Conservation (phyloP, 768 basidiomycete genomes). For the Boletus reticuloceps region DNA sequence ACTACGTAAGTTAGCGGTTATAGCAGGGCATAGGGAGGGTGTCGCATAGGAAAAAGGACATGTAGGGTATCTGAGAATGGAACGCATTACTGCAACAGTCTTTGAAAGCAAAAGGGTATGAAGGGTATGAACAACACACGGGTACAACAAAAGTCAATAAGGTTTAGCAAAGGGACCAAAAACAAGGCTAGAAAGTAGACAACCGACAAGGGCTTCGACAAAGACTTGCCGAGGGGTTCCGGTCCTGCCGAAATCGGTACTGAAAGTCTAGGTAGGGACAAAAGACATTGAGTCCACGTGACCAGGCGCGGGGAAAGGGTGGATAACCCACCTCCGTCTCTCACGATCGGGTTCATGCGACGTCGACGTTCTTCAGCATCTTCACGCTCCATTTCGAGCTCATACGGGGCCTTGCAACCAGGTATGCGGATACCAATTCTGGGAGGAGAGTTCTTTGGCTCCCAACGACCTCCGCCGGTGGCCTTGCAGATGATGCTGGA, state of each 20-base stretch:
- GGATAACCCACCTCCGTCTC: slow-evolving; percentile 45
- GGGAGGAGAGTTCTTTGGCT: slow-evolving; percentile 53
- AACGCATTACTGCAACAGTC: neutral
- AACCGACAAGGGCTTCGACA: slow-evolving; percentile 48
- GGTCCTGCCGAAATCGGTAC: slow-evolving; percentile 55
- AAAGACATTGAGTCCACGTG: slow-evolving; percentile 2
- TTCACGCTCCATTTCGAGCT: slow-evolving; percentile 67
- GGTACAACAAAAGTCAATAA: slow-evolving; percentile 26
- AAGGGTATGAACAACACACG: slow-evolving; percentile 17
- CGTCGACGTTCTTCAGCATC: slow-evolving; percentile 51
- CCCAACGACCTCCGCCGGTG: slow-evolving; percentile 78
- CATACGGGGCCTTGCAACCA: slow-evolving; percentile 64
- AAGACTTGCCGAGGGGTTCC: slow-evolving; percentile 41
- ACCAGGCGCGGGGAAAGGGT: neutral
- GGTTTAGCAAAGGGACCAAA: slow-evolving; percentile 6
- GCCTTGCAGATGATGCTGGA: slow-evolving; percentile 72
- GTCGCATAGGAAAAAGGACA: slow-evolving; percentile 14
- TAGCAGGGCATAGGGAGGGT: slow-evolving; percentile 15
- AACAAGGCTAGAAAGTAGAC: slow-evolving; percentile 53
- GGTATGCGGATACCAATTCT: slow-evolving; percentile 50
- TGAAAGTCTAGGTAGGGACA: slow-evolving; percentile 51
- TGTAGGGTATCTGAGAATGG: slow-evolving; percentile 18
- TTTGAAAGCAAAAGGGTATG: slow-evolving; percentile 5
- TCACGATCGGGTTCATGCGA: slow-evolving; percentile 60
- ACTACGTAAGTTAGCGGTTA: slow-evolving; percentile 5